Percentiles rank a stretch among this genome's conserved stretches.
phyloP scores from a whole-genome alignment of 805 yeast genomes.

The Candida nanaspora region DNA sequence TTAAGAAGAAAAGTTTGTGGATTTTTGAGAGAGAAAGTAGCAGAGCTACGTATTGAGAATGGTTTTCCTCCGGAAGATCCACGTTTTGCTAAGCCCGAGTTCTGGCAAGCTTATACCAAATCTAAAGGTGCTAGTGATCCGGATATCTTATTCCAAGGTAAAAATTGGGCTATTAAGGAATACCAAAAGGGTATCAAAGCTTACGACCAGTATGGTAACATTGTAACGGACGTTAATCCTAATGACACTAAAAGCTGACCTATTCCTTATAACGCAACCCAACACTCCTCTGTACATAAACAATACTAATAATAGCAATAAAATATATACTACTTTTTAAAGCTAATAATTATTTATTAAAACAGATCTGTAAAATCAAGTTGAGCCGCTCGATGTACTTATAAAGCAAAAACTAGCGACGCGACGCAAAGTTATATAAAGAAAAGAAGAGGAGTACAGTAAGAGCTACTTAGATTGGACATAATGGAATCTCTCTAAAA shows the following conservation, averaged over 20 bases:
- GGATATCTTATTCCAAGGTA: constrained; percentile 64
- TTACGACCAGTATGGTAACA: constrained; percentile 26
- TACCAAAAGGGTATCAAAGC: constrained; percentile 39
- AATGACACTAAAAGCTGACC: constrained; percentile 12
- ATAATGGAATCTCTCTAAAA: too few relatives aligned
- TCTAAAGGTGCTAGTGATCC: constrained; percentile 64
- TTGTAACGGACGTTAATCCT: constrained; percentile 8
- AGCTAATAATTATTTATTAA: too few relatives aligned
- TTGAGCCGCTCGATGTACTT: too few relatives aligned
- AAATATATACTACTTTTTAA: too few relatives aligned
- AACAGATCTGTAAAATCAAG: too few relatives aligned
- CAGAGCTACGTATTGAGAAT: constrained; percentile 34
- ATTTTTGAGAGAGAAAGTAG: constrained; percentile 56
- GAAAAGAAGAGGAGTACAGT: too few relatives aligned
- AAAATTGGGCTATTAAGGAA: constrained; percentile 77
- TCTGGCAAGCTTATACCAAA: constrained; percentile 66
- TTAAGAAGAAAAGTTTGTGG: constrained; percentile 68
- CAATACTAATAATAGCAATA: too few relatives aligned
- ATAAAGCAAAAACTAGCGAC: too few relatives aligned
- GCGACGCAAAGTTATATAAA: too few relatives aligned
- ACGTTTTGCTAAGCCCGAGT: constrained; percentile 56
- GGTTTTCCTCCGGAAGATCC: constrained; percentile 55
- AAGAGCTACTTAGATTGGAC: too few relatives aligned
- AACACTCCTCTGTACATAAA: too few relatives aligned
- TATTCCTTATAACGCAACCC: too few relatives aligned